phyloP scores from a whole-genome alignment of 108 stramenopile species.

The Pinguiococcus pyrenoidosus region DNA sequence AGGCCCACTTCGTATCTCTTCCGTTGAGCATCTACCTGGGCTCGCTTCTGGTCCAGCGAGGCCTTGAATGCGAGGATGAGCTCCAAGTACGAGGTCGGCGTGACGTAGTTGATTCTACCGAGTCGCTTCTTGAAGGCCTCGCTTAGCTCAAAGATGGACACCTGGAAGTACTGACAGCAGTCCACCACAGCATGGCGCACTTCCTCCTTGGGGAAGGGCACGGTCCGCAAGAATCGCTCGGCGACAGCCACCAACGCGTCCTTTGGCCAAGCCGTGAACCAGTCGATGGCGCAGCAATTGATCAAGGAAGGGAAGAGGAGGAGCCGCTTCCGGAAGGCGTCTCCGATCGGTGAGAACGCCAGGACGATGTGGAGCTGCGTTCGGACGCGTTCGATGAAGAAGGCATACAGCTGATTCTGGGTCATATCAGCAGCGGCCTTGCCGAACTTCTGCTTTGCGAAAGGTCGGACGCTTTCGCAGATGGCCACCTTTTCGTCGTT shows the following conservation, averaged over 20 bases:
- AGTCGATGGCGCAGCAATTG: slow-evolving; percentile 55
- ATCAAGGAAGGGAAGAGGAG: slow-evolving; percentile 49
- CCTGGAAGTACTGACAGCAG: slow-evolving; percentile 41
- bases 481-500: slow-evolving; percentile 41
- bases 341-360: slow-evolving; percentile 54
- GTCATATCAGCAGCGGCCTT: slow-evolving; percentile 25
- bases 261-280: slow-evolving; percentile 48
- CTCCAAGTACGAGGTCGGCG: slow-evolving; percentile 52
- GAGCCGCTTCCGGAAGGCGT: slow-evolving; percentile 48
- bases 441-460: slow-evolving; percentile 25
- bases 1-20: slow-evolving; percentile 39
- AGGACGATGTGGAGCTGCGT: slow-evolving; percentile 48
- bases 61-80: slow-evolving; percentile 46
- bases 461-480: slow-evolving; percentile 23
- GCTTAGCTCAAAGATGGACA: slow-evolving; percentile 22
- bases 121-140: slow-evolving; percentile 18
- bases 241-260: slow-evolving; percentile 52
- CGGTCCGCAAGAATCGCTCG: slow-evolving; percentile 29
- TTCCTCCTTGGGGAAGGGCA: slow-evolving; percentile 28
- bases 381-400: slow-evolving; percentile 41
- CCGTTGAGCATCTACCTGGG: slow-evolving; percentile 17
- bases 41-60: slow-evolving; percentile 24
- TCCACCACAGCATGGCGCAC: slow-evolving; percentile 24
- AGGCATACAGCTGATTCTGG: slow-evolving; percentile 37
- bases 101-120: slow-evolving; percentile 46